Evolutionary conservation across 495 filamentous ascomycete genomes (phyloP), one percentile per base, ranked within the genome.

Genomic region (Entonaema liquescens): DNA sequence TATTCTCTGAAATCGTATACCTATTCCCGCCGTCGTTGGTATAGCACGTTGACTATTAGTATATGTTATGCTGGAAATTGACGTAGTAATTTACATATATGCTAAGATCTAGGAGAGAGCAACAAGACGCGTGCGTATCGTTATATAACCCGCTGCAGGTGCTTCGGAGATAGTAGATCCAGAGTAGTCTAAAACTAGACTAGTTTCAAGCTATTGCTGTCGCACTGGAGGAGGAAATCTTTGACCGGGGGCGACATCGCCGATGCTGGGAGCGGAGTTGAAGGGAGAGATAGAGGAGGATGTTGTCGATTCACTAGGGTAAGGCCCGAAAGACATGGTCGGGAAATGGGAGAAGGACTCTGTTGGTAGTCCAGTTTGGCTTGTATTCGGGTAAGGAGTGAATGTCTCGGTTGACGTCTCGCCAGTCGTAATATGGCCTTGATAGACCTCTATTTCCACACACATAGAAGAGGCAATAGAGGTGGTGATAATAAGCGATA

Each of bases 81-180:
- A 11, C 13, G 1, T 26, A 8, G 6, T 29, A 8, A 8, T 29
- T 7, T 28, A 42, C 59, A 60, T 56, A 70, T 61, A 65, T 70
- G 61, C 25, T 57, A 12, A 70, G 67, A 15, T 70, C 61, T 4
- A 70, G 38, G 49, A 56, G 65, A 0, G 67, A 70, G 56, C 67
- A 70, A n/a, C 61, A 61, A n/a, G 55, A 29, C 12, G 26, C 21
- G 19, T 35, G 13, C 3, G 40, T 11, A 23, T 70, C 44, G 2
- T 55, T 28, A 33, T 70, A 65, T 5, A 56, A 9, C 7, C 47
- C 56, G 21, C 56, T 36, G 17, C 67, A 70, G 13, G 23, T 40
- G 2, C 36, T 61, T 50, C 62, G 55, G n/a, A 70, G 61, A 26
- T 63, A 70, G 55, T 65, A 50, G 40, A 65, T 26, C 28, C 13